These are phyloP conservation scores for Apostasia shenzhenica DNA, from an alignment of 106 monocot species.

Conservation along the genomic window DNA sequence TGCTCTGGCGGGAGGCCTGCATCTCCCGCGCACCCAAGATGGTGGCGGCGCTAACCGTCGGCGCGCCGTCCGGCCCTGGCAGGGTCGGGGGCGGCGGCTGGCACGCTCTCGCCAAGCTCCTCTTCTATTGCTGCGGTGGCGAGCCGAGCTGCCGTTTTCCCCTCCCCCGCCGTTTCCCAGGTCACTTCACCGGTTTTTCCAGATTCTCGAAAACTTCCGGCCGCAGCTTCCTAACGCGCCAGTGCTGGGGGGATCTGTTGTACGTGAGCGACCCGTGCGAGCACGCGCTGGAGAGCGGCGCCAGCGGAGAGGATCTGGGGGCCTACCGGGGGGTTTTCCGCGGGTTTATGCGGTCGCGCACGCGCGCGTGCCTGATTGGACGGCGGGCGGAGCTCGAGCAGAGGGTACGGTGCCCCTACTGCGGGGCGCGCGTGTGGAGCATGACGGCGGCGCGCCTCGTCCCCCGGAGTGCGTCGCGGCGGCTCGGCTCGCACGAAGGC, in stretches of 20 bases:
- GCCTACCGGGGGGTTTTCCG: constrained; percentile 59
- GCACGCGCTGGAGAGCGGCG: constrained; percentile 17
- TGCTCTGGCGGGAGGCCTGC: constrained; percentile 76
- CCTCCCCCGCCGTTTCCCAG: not conserved
- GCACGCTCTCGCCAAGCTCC: constrained; percentile 57
- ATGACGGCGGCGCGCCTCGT: constrained; percentile 54
- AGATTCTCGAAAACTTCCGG: constrained; percentile 77
- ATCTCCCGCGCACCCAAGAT: constrained; percentile 53
- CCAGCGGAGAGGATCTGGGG: constrained; percentile 37
- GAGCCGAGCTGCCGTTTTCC: constrained; percentile 1
- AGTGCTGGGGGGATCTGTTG: constrained; percentile 44
- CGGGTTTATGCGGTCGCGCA: constrained; percentile 51
- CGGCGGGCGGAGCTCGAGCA: constrained; percentile 40
- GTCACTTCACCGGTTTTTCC: constrained; percentile 19
- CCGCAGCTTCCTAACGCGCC: constrained; percentile 42
- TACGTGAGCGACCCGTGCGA: constrained; percentile 77
- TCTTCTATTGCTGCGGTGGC: constrained; percentile 48
- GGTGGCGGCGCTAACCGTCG: constrained; percentile 16
- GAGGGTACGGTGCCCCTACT: constrained; percentile 56
- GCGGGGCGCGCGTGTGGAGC: constrained; percentile 72
- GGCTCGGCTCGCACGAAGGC: constrained; percentile 41
- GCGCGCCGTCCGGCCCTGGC: constrained; percentile 2
- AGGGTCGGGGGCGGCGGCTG: constrained; percentile 40
- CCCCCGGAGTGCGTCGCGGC: constrained; percentile 41
- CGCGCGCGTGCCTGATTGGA: constrained; percentile 38